These are phyloP conservation scores for Wickerhamiella brachini DNA, from an alignment of 805 yeast species.

Conservation along the genomic window DNA sequence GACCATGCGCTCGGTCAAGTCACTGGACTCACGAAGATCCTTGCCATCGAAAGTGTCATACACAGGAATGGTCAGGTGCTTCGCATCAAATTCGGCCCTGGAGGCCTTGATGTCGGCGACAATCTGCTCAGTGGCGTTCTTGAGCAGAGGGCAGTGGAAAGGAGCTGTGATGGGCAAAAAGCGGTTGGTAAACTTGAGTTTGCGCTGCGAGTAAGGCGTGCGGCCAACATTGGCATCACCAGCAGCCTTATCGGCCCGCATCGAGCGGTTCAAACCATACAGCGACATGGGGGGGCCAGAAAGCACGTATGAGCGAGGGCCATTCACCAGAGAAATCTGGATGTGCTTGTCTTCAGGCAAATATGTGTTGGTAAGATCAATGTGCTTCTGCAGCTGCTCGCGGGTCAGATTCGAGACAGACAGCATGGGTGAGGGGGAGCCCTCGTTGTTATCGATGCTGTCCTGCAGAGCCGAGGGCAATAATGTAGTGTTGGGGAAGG, in stretches of 20 bases:
- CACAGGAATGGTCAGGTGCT: constrained; percentile 67
- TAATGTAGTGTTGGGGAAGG: constrained; percentile 84
- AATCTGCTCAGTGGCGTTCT: constrained; percentile 55
- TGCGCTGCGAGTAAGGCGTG: constrained; percentile 86
- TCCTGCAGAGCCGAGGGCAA: constrained; percentile 91
- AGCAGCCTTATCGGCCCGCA: constrained; percentile 81
- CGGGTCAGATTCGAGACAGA: constrained; percentile 77
- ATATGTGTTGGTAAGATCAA: constrained; percentile 82
- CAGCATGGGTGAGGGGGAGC: constrained; percentile 95
- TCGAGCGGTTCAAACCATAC: constrained; percentile 83
- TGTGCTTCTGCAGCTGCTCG: constrained; percentile 64
- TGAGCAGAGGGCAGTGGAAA: constrained; percentile 82
- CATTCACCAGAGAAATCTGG: constrained; percentile 81
- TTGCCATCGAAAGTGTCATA: constrained; percentile 78
- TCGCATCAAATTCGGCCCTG: constrained; percentile 40
- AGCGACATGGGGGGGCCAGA: constrained; percentile 97
- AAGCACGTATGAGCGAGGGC: constrained; percentile 89
- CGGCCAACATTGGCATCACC: constrained; percentile 91
- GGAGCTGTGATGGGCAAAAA: constrained; percentile 94
- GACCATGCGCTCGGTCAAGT: constrained; percentile 55
- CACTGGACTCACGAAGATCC: constrained; percentile 50
- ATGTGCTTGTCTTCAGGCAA: constrained; percentile 85
- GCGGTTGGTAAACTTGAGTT: constrained; percentile 81
- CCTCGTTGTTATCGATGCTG: constrained; percentile 87
- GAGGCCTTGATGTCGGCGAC: constrained; percentile 48